phyloP scores from a whole-genome alignment of 2,329 filamentous ascomycete genomes.

The Arthrinium puccinioides region DNA sequence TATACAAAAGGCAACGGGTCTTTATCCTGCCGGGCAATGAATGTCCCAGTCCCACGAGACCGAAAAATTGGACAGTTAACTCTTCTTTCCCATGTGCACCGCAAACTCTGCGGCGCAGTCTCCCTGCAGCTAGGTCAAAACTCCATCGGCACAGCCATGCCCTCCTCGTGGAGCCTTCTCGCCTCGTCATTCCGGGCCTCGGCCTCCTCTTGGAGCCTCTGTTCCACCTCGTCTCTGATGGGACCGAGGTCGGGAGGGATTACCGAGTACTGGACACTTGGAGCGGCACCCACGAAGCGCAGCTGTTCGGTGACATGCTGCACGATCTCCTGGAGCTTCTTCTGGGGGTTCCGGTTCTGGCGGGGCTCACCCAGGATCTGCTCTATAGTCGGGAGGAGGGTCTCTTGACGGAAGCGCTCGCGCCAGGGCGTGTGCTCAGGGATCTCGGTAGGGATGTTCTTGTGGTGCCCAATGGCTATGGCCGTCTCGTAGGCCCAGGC shows the following conservation, averaged over 20 bases:
- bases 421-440: slow-evolving; percentile 79
- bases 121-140: too few species aligned
- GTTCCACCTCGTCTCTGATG: slow-evolving; percentile 63
- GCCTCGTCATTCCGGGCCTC: slow-evolving; percentile 50
- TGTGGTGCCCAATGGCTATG: slow-evolving; percentile 71
- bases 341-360: slow-evolving; percentile 72
- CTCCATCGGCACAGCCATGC: slow-evolving; percentile 51
- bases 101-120: too few species aligned
- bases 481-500: slow-evolving; percentile 97
- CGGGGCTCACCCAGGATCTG: slow-evolving; percentile 59
- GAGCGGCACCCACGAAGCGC: slow-evolving; percentile 74
- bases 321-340: slow-evolving; percentile 69
- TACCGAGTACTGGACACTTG: slow-evolving; percentile 76
- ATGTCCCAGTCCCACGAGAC: too few species aligned
- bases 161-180: slow-evolving; percentile 48
- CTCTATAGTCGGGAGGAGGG: slow-evolving; percentile 80
- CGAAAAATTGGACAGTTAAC: too few species aligned
- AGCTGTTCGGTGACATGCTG: slow-evolving; percentile 78
- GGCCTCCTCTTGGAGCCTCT: slow-evolving; percentile 55
- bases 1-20: too few species aligned
- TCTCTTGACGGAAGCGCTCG: slow-evolving; percentile 81
- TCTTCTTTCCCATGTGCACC: too few species aligned
- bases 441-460: slow-evolving; percentile 64
- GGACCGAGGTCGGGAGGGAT: slow-evolving; percentile 71
- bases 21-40: too few species aligned